phyloP scores from a whole-genome alignment of 1,139 yeast genomes.

The Spencermartinsiella ligniputridi region DNA sequence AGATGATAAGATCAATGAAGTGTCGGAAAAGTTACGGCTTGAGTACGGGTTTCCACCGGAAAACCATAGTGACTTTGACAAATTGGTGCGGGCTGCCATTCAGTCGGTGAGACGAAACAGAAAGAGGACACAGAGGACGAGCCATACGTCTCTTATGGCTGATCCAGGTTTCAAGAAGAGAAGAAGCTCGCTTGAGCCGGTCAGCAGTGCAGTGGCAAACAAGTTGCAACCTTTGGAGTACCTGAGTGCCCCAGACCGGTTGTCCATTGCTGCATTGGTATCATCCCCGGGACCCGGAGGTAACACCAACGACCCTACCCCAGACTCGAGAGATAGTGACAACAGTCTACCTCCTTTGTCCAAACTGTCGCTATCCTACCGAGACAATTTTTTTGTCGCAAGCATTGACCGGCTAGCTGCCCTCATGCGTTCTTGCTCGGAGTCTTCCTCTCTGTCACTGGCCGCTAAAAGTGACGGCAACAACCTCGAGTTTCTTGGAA shows the following conservation, averaged over 20 bases:
- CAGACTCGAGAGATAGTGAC: neutral
- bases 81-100: conserved; percentile 86
- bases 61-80: conserved; percentile 70
- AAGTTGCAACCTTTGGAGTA: neutral
- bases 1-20: conserved; percentile 69
- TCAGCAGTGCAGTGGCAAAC: neutral
- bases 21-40: conserved; percentile 66
- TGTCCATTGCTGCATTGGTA: conserved; percentile 7
- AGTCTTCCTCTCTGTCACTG: neutral
- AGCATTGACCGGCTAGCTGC: conserved; percentile 12
- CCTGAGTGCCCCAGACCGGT: conserved; percentile 8
- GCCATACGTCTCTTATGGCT: neutral
- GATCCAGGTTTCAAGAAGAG: neutral
- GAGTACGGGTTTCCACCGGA: conserved; percentile 70
- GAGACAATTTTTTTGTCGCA: conserved; percentile 6
- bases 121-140: conserved; percentile 40
- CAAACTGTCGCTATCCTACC: conserved; percentile 3
- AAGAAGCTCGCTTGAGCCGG: neutral
- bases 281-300: conserved; percentile 3
- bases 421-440: conserved; percentile 2
- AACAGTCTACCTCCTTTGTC: conserved; percentile 4
- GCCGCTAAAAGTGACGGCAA: conserved; percentile 1
- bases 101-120: conserved; percentile 72
- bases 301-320: neutral
- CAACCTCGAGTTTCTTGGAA: conserved; percentile 54